Base-by-base conservation (phyloP, 1,139 yeast species). In the Scheffersomyces insectosa region DNA sequence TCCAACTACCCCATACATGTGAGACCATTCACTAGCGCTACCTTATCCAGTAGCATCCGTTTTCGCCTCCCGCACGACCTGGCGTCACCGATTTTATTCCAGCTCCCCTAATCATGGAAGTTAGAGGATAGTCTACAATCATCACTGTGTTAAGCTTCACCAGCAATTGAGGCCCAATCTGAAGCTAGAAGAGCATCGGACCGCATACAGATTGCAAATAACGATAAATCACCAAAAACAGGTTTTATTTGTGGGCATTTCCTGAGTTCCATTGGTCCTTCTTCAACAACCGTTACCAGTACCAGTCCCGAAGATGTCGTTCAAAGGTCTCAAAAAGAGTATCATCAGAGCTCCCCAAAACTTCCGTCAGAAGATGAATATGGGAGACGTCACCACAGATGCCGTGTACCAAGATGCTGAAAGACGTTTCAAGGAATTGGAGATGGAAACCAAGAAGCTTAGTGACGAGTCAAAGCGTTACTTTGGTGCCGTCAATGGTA, bases 361-460 rank as follows among this genome's bases (percentile, higher is more conserved):
- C 49, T 74, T 86, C 58, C 83, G 91, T 53, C 89, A 83, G 61
- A 87, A 85, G 72, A 63, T 87, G 65, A 83, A 87, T 65, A 86
- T 85, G 91, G 97, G 97, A 33, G 87, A 85, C 41, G 75, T 79
- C 42, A 88, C 97, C 40, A 77, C 73, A 42, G 99, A 93, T 62
- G 81, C 96, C 0, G 97, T 93, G 15, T 93, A 90, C 63, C 78
- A 79, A 39, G 99, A 93, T 68, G 98, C 98, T 7, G 99, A 93
- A 66, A 79, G 97, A 63, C 80, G 99, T 57, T 93, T 95, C 75
- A 88, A 87, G 62, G 97, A 91, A 62, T 73, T 93, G 58, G 99
- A 93, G 64, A 64, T 69, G 15, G 97, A 91, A 65, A 90, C 98
- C 38, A 88, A 89, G 68, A 87, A 89, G 61, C 75, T 93, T 49